Evolutionary conservation across 2,329 filamentous ascomycete genomes (phyloP), one percentile per base, ranked within the genome.

Genomic region (Leptographium radiaticola): DNA sequence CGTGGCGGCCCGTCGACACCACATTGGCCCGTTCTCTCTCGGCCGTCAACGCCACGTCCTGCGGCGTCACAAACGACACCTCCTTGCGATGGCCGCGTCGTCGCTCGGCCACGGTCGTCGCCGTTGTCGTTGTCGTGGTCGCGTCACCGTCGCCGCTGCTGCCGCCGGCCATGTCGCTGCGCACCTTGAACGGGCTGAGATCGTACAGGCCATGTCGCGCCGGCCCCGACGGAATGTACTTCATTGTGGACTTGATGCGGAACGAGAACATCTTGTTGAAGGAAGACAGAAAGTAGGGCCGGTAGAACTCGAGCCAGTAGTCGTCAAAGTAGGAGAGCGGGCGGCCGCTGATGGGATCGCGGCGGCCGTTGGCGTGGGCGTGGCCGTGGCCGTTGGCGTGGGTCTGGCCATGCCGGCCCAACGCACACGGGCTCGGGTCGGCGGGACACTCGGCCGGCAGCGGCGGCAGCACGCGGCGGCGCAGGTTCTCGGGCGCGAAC

Each of bases 221-320:
- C 2, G 82, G 80, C 55, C 84, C 84, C 56, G 90, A 77, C 12
- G 87, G 86, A 36, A 91, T 84, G 64, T 91, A 90, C 57, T 86
- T 86, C 58, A 90, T 81, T 5, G 87, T 93, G 0, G 87, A 90
- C 64, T 91, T 95, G 78, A 97, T 87, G 64, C 87, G 89, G 68
- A 87, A 95, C 0, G 89, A 81, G 65, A 95, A 96, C 66, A 96
- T 86, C 65, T 96, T 98, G 15, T 84, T 79, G 60, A 97, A 89
- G 0, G 89, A 93, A 0, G 93, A 95, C 1, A 97, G 71, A 0
- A 87, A 87, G 9, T 87, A 77, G 0, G 93, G 93, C 15, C 90
- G 83, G 65, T 98, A 98, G 67, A 96, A 97, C 66, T 98, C 93
- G 9, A 93, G 75, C 93, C 93, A 98, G 68, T 95, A 98, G 67